Conservation (phyloP, 2,329 filamentous ascomycete genomes). For the Blastomyces gilchristii region DNA sequence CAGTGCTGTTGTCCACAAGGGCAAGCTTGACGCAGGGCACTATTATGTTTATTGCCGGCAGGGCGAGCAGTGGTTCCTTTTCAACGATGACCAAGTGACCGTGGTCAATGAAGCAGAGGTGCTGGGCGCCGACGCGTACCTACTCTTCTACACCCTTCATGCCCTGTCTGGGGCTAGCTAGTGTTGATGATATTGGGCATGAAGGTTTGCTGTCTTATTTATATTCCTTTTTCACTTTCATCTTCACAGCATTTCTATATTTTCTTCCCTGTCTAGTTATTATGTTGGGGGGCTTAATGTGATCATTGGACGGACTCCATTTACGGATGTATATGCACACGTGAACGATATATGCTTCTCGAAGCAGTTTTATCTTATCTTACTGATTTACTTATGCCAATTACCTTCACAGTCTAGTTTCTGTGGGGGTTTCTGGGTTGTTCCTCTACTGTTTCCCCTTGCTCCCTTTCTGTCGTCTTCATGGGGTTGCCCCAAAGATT, state of each 20-base stretch:
- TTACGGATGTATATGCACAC: background rate
- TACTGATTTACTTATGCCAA: background rate
- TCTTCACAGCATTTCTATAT: background rate
- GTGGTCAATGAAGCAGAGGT: constrained; percentile 76
- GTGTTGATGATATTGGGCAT: background rate
- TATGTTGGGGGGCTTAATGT: background rate
- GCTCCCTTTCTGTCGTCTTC: background rate
- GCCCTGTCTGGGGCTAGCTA: constrained; percentile 19
- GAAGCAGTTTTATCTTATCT: background rate
- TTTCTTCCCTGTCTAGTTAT: background rate
- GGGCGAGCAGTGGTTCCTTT: constrained; percentile 84
- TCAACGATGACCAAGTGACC: constrained; percentile 90
- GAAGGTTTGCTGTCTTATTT: background rate
- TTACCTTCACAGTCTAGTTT: background rate
- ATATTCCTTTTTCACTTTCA: background rate
- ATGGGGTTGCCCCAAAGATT: background rate
- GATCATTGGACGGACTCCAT: background rate
- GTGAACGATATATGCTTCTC: background rate
- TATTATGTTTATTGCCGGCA: constrained; percentile 84
- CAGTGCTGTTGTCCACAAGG: constrained; percentile 85
- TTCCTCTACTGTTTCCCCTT: background rate
- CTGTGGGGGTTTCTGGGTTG: background rate
- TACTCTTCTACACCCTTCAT: constrained; percentile 63
- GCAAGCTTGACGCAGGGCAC: constrained; percentile 84
- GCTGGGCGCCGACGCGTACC: constrained; percentile 72